Conservation (phyloP, 352 stramenopile genomes). For the Pythium chondricola region DNA sequence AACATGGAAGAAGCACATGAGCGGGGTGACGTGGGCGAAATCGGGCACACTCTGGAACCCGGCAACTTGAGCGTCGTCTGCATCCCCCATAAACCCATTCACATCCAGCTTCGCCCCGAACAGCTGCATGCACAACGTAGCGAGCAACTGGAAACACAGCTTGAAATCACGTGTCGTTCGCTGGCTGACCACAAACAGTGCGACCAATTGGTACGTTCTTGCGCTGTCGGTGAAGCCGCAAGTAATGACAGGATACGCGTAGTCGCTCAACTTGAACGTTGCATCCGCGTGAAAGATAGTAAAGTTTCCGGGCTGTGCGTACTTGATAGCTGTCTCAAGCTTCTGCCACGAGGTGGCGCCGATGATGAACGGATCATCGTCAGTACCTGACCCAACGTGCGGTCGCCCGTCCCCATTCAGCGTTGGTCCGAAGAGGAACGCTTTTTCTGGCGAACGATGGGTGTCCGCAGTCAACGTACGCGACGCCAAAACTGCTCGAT, state of each 20-base stretch:
- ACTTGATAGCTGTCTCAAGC: not conserved
- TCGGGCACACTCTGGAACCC: not conserved
- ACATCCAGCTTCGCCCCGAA: not conserved
- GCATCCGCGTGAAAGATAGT: not conserved
- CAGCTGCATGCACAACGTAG: not conserved
- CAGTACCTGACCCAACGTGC: not conserved
- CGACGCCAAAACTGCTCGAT: not conserved
- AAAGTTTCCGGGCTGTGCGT: not conserved
- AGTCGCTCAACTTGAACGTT: not conserved
- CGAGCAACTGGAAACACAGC: not conserved
- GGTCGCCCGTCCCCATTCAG: not conserved
- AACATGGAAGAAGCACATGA: constrained; percentile 14
- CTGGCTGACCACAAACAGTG: constrained; percentile 1
- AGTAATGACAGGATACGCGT: not conserved
- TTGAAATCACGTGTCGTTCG: not conserved
- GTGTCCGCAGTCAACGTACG: not conserved
- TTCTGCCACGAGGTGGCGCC: not conserved
- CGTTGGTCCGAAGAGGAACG: not conserved
- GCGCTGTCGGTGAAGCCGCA: not conserved
- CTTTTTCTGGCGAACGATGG: not conserved
- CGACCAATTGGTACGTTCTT: not conserved
- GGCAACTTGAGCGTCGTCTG: not conserved
- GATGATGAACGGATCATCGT: not conserved
- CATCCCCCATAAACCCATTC: not conserved
- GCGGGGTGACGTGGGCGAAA: not conserved